Evolutionary conservation across 805 yeast genomes (phyloP), one percentile per base, ranked within the genome.

Genomic region (Wickerhamiella siamensis): DNA sequence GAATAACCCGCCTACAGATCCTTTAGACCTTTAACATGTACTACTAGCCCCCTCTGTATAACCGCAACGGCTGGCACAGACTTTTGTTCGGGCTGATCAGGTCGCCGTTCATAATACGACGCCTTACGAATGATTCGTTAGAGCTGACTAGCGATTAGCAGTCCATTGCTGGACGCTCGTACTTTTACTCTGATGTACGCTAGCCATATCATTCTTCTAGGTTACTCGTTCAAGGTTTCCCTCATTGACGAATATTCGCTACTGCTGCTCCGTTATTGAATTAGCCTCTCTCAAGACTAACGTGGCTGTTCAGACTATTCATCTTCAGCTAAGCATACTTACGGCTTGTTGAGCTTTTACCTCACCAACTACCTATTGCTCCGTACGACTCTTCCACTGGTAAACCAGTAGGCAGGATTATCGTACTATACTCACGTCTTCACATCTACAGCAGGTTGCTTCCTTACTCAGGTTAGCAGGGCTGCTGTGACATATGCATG

Each of bases 401-500:
- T 34, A 12, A 27, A 16, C 14, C 17, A 31, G 21, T 39, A 39
- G 42, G 38, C 34, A 42, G 12, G 34, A 27, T 27, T 33, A 29
- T 22, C 34, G 19, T 42, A 31, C 27, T 17, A 21, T 38, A 39
- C 45, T 42, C 45, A 39, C 42, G 42, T 17, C 31, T 42, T 31
- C 42, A 36, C 45, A 39, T 39, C n/a, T n/a, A n/a, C n/a, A n/a
- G n/a, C n/a, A n/a, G n/a, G n/a, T n/a, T n/a, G n/a, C n/a, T n/a
- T n/a, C n/a, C n/a, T n/a, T n/a, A n/a, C n/a, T n/a, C n/a, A n/a
- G n/a, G n/a, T n/a, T n/a, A n/a, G n/a, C n/a, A n/a, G n/a, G n/a
- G n/a, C n/a, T n/a, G n/a, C n/a, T n/a, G n/a, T 42, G 32, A 21
- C 31, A 31, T 33, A 33, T 31, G 44, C 44, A 42, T 42, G 44